Conservation (phyloP, 805 yeast species). For the Ogataea methylovora region DNA sequence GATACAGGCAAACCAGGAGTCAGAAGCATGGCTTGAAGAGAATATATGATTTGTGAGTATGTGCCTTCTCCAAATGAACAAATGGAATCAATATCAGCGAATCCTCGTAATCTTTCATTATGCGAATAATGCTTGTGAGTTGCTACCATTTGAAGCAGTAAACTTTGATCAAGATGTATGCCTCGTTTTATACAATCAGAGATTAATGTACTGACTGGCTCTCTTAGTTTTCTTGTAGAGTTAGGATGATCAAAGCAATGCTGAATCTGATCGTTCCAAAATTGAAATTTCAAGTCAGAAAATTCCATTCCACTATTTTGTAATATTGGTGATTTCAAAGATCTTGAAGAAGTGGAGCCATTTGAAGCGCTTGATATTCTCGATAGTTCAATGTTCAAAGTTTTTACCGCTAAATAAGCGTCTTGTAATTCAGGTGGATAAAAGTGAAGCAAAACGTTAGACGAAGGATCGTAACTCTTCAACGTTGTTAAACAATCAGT, state of each 20-base stretch:
- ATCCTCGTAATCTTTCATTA: conserved; percentile 35
- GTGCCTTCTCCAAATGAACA: conserved; percentile 79
- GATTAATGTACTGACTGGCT: conserved; percentile 58
- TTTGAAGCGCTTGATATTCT: conserved; percentile 15
- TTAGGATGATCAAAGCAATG: conserved; percentile 28
- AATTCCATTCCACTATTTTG: conserved; percentile 23
- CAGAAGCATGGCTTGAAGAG: conserved; percentile 51
- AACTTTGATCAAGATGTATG: conserved; percentile 41
- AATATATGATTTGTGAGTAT: conserved; percentile 64
- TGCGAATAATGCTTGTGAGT: conserved; percentile 49
- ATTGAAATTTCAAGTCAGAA: conserved; percentile 59
- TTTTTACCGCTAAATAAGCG: conserved; percentile 54
- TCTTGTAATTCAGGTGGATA: conserved; percentile 59
- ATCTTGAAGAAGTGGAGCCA: conserved; percentile 1
- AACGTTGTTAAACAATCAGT: no score
- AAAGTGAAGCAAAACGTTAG: conserved; percentile 59
- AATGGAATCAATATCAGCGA: conserved; percentile 40
- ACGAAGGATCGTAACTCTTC: conserved; percentile 50
- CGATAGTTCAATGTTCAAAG: conserved; percentile 55
- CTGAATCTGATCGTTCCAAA: conserved; percentile 62
- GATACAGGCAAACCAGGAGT: conserved; percentile 50
- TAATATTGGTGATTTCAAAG: no score
- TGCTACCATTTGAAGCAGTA: conserved; percentile 52
- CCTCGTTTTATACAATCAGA: conserved; percentile 43
- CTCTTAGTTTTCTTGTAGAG: conserved; percentile 34